These are phyloP conservation scores for Gymnopilus dilepis DNA, from an alignment of 768 basidiomycete species.

Conservation along the genomic window DNA sequence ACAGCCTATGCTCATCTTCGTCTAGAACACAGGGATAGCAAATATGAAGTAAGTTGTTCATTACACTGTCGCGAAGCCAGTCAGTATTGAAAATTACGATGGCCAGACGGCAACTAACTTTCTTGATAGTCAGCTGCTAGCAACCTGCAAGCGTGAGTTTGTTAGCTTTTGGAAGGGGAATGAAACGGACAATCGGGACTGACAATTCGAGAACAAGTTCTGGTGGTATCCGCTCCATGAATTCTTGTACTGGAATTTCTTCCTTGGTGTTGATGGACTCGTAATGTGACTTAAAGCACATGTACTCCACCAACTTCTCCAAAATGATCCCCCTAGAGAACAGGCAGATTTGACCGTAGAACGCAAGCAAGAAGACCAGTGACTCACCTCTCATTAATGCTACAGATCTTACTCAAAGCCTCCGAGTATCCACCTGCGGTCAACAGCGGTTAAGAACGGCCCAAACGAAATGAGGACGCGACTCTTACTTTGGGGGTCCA, in stretches of 20 bases:
- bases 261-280: slow-evolving; percentile 73
- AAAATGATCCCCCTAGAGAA: slow-evolving; percentile 65
- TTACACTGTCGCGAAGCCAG: not conserved
- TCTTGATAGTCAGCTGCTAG: slow-evolving; percentile 72
- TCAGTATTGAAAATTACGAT: not conserved
- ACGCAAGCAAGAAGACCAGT: not conserved
- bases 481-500: slow-evolving; percentile 69
- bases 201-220: slow-evolving; percentile 91
- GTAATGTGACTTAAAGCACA: slow-evolving; percentile 83
- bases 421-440: slow-evolving; percentile 73
- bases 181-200: slow-evolving; percentile 31
- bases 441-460: not conserved
- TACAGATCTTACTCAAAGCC: slow-evolving; percentile 71
- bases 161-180: not conserved
- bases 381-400: slow-evolving; percentile 71
- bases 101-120: slow-evolving; percentile 38
- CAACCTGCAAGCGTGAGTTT: slow-evolving; percentile 40
- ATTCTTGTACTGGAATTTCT: slow-evolving; percentile 77
- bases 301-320: slow-evolving; percentile 90
- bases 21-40: no score
- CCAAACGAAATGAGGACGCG: not conserved
- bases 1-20: no score
- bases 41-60: no score
- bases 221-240: slow-evolving; percentile 81
- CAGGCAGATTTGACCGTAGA: not conserved